A percentile compares a stretch with the other conserved stretches of the same genome.
These are phyloP conservation scores for Phyllostachys edulis DNA, from an alignment of 176 grass and related monocot genomes.

Conservation along the genomic window DNA sequence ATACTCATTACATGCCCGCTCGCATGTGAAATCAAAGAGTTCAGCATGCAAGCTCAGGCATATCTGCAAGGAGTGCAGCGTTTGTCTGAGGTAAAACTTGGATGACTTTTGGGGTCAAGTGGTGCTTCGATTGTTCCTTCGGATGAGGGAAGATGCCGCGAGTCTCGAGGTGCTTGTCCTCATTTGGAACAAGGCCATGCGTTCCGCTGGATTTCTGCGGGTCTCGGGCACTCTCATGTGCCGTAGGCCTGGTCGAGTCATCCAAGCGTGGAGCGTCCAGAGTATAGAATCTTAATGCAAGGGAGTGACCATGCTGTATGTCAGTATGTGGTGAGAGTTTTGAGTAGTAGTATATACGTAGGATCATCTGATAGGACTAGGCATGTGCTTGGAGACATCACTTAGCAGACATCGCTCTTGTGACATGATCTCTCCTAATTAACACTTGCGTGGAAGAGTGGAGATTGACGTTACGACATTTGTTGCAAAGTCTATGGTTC, in stretches of 20 bases:
- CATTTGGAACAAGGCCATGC: background rate
- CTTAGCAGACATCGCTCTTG: constrained; percentile 8
- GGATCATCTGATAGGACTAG: constrained; percentile 5
- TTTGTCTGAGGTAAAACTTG: background rate
- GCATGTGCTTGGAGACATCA: background rate
- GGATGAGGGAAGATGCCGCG: background rate
- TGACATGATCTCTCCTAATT: background rate
- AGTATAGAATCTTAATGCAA: background rate
- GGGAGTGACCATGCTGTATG: background rate
- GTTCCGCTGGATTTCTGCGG: constrained; percentile 10
- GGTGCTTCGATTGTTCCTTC: constrained; percentile 13
- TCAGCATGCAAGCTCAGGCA: no score
- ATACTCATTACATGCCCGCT: background rate
- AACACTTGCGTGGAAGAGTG: background rate
- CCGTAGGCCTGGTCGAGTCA: background rate
- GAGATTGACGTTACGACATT: background rate
- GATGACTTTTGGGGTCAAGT: background rate
- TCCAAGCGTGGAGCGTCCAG: no score
- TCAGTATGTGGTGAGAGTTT: background rate
- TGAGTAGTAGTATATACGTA: background rate
- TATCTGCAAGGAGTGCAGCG: background rate
- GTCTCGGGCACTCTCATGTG: constrained; percentile 23
- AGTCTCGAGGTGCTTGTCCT: constrained; percentile 12
- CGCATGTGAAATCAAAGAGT: constrained; percentile 31
- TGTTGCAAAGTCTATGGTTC: background rate